phyloP scores from a whole-genome alignment of 306 rosid species.

The Datisca glomerata region DNA sequence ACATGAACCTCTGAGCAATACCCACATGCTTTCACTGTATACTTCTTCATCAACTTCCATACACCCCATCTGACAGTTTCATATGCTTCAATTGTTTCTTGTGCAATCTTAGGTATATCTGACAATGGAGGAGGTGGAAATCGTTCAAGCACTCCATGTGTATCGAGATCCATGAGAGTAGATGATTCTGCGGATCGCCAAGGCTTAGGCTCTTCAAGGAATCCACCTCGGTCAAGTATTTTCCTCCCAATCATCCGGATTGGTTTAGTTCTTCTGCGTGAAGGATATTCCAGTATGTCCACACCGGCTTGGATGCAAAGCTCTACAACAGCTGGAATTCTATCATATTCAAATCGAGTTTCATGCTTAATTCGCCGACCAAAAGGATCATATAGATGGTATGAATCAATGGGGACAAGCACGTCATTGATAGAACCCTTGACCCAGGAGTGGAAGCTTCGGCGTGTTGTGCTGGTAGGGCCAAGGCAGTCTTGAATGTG shows the following conservation, averaged over 20 bases:
- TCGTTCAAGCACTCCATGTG: conserved; percentile 47
- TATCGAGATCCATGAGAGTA: conserved; percentile 54
- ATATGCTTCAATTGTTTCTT: conserved; percentile 64
- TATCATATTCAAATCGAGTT: conserved; percentile 69
- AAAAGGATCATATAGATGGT: conserved; percentile 86
- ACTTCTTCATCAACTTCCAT: conserved; percentile 70
- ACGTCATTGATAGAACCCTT: conserved; percentile 78
- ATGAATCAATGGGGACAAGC: conserved; percentile 75
- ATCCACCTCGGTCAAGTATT: conserved; percentile 73
- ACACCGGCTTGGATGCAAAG: conserved; percentile 97
- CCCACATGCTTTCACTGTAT: conserved; percentile 85
- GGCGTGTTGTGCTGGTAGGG: conserved; percentile 37
- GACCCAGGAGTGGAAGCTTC: conserved; percentile 77
- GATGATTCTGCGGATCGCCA: conserved; percentile 33
- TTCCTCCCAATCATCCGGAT: conserved; percentile 62
- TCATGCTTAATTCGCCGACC: conserved; percentile 82
- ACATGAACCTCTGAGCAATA: conserved; percentile 97
- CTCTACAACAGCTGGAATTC: conserved; percentile 92
- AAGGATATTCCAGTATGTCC: conserved; percentile 85
- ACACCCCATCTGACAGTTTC: conserved; percentile 57
- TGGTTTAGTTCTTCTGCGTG: conserved; percentile 79
- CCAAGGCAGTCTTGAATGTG: conserved; percentile 60
- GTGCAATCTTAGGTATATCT: conserved; percentile 57
- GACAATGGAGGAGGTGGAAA: conserved; percentile 41
- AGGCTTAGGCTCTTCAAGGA: conserved; percentile 56